Evolutionary conservation across 495 filamentous ascomycete species (phyloP), one percentile per base, ranked within the genome.

Genomic region (Neurospora sp.): DNA sequence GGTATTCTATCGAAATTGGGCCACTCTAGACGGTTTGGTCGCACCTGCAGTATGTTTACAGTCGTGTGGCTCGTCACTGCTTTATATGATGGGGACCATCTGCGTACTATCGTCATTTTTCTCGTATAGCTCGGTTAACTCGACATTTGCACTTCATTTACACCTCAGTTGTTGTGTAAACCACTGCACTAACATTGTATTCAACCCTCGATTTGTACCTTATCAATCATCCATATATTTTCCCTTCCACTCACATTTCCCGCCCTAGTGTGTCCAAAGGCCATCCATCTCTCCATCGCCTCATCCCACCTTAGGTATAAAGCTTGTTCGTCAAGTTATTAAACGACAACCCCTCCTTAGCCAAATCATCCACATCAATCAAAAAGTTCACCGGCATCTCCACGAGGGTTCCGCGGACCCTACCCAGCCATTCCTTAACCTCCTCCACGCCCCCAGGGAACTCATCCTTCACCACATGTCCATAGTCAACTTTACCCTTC

Each of bases 361-460:
- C 95, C 79, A 98, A 88, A 83, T 97, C 94, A 81, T 93, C 89
- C 46, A 88, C 87, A 37, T 93, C 92, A 77, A 90, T 90, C 80
- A 98, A 82, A 82, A 98, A 98, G 75, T 92, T 85, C 77, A 98
- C 83, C 70, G 94, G 93, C 95, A 97, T 97, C 85, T 97, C 92
- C 31, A 97, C 94, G 59, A 97, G 78, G 16, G 88, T 93, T 0
- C 95, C 95, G 75, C 90, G 90, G 16, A 97, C 86, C 70, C 87
- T 86, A 72, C 88, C 88, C 72, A 98, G 82, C 81, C 90, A 85
- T 41, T 93, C 93, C 86, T 98, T 98, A 46, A 98, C 86, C 84
- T 96, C 92, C 41, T 78, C 79, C 35, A 89, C 20, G 83, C 94
- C 84, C 6, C 85, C 76, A 77, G 86, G 72, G 87, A 97, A 97